Base-by-base conservation (phyloP, 768 basidiomycete species). In the Hemileccinum rubropunctum region DNA sequence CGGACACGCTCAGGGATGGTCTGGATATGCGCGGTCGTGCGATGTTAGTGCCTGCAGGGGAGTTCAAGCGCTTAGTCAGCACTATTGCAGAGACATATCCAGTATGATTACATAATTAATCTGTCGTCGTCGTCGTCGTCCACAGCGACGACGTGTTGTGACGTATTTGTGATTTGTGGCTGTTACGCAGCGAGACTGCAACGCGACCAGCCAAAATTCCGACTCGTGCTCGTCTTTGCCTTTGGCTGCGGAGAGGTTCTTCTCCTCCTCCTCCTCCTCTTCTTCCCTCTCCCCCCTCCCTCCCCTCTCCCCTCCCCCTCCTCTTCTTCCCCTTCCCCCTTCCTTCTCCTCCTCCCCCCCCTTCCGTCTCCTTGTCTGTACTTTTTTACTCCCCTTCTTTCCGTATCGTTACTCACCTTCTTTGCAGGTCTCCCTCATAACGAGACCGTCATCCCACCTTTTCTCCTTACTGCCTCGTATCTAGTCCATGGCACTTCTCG, bases 401-500 rank as follows among this genome's bases (percentile, higher is more conserved):
- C 18, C 17, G 3, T 4, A 28, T 28, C 27, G 27, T 28, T 41
- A 2, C 17, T 21, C 12, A 9, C 14, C 12, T 14, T 27, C 20
- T 14, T 18, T 21, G 7, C 34, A 28, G 17, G 30, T 13, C 32
- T 8, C 41, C 28, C 47, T 48, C 54, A 17, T 54, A 49, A 54
- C 52, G 54, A 54, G 54, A 45, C 43, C 33, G 17, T 38, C 38
- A 43, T 39, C 21, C 34, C 37, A 21, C 48, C 44, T 48, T 32
- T 23, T 23, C 23, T 23, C 3, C 23, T 23, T 23, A 23, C 23
- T 23, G 3, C 6, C 35, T 18, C 18, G 32, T 12, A 13, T 32
- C 48, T 46, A 28, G 52, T 80, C 75, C 76, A 88, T 89, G 87
- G 87, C 87, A 72, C 79, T 87, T 75, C 82, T 88, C 73, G 84